These are phyloP conservation scores for Berkeleyomyces rouxiae DNA, from an alignment of 2,329 filamentous ascomycete species.

Conservation along the genomic window DNA sequence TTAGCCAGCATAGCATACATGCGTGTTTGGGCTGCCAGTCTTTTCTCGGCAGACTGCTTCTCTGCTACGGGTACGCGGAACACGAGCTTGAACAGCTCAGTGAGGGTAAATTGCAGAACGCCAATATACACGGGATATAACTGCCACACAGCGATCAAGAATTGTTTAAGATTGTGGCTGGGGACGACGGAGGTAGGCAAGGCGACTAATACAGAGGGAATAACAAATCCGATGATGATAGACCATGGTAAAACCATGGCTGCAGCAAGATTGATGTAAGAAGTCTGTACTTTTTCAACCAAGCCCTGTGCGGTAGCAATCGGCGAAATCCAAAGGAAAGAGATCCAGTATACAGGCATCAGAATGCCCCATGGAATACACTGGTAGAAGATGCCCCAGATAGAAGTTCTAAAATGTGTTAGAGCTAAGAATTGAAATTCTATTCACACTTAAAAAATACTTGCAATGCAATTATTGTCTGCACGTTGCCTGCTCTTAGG, in stretches of 20 bases:
- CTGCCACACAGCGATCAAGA: constrained; percentile 16
- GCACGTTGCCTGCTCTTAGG: constrained; percentile 14
- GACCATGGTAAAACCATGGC: constrained; percentile 14
- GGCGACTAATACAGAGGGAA: constrained; percentile 15
- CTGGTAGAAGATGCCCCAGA: constrained; percentile 17
- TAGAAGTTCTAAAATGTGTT: constrained; percentile 13
- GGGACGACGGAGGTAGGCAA: constrained; percentile 15
- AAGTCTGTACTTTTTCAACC: constrained; percentile 7
- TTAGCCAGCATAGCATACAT: constrained; percentile 13
- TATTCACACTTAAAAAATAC: neutral
- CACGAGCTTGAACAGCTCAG: neutral
- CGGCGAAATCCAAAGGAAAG: constrained; percentile 16
- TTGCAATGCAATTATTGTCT: constrained; percentile 16
- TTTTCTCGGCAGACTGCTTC: neutral
- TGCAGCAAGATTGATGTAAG: constrained; percentile 3
- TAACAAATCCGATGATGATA: constrained; percentile 14
- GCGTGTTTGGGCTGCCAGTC: neutral
- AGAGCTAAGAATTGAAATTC: neutral
- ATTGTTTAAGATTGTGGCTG: constrained; percentile 14
- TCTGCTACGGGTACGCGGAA: neutral
- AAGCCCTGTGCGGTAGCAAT: constrained; percentile 5
- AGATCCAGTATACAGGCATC: constrained; percentile 16
- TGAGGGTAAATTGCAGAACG: constrained; percentile 11
- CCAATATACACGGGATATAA: constrained; percentile 16
- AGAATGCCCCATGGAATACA: constrained; percentile 16